These are phyloP conservation scores for Phytophthora hibernalis DNA, from an alignment of 352 stramenopile genomes.

Conservation along the genomic window DNA sequence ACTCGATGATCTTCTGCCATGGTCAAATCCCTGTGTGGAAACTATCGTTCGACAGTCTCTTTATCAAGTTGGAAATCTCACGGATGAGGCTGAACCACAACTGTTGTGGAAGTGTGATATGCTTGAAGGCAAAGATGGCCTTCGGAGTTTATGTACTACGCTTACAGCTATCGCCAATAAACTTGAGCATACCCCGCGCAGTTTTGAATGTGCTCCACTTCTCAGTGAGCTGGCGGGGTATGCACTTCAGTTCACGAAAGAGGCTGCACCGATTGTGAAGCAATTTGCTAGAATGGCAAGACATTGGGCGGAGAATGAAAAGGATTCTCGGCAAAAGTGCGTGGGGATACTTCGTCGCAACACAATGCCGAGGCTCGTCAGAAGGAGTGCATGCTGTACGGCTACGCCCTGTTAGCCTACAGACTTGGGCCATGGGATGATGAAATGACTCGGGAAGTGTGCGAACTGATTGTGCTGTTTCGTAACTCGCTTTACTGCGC, in stretches of 20 bases:
- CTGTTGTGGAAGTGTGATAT: conserved; percentile 57
- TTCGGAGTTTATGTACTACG: conserved; percentile 31
- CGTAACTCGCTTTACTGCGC: conserved; percentile 40
- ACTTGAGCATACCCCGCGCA: conserved; percentile 38
- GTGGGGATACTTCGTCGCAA: conserved; percentile 7
- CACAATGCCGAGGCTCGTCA: conserved; percentile 33
- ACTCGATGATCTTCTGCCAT: conserved; percentile 51
- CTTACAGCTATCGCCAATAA: conserved; percentile 24
- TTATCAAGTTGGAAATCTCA: conserved; percentile 56
- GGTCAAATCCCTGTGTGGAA: conserved; percentile 44
- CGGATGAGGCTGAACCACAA: conserved; percentile 30
- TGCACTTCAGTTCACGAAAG: conserved; percentile 31
- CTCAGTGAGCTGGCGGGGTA: conserved; percentile 46
- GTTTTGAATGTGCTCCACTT: conserved; percentile 41
- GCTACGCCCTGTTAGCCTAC: conserved; percentile 47
- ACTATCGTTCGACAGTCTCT: conserved; percentile 53
- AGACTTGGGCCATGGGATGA: conserved; percentile 22
- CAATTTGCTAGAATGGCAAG: conserved; percentile 36
- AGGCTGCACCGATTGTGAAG: conserved; percentile 22
- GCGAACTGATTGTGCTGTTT: conserved; percentile 57
- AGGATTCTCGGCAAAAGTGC: conserved; percentile 17
- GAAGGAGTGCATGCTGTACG: conserved; percentile 56
- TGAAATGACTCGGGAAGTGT: conserved; percentile 36
- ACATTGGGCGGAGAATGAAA: conserved; percentile 28
- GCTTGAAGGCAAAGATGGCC: neutral